Conservation (phyloP, 164 flowering plant genomes). For the Berberis vulgaris region DNA sequence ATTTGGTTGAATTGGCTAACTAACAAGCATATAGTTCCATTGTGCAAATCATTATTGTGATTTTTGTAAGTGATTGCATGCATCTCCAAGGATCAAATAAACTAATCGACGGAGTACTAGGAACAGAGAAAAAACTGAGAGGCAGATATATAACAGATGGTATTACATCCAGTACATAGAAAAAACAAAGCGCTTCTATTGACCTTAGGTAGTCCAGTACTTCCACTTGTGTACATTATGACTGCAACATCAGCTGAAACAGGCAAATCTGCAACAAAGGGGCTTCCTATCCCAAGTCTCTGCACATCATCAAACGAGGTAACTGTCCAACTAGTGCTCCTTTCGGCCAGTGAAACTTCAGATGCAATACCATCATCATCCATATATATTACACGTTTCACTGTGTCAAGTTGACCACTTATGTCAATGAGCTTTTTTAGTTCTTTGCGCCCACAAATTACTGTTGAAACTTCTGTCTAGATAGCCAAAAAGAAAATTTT, state of each 20-base stretch:
- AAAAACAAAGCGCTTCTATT: constrained; percentile 8
- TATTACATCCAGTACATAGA: too few species aligned
- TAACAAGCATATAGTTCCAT: too few species aligned
- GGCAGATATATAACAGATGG: too few species aligned
- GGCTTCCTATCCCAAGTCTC: constrained; percentile 61
- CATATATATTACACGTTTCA: constrained; percentile 75
- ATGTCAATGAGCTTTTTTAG: constrained; percentile 64
- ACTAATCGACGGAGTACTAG: too few species aligned
- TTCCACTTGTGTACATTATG: constrained; percentile 98
- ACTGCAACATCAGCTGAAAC: constrained; percentile 84
- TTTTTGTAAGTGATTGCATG: too few species aligned
- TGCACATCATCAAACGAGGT: constrained; percentile 54
- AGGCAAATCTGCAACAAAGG: constrained; percentile 62
- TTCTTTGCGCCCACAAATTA: constrained; percentile 85
- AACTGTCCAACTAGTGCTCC: constrained; percentile 42
- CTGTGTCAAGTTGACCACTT: constrained; percentile 81
- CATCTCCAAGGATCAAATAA: too few species aligned
- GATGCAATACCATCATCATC: constrained; percentile 51
- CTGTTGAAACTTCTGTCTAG: constrained; percentile 95
- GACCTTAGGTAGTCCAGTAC: constrained; percentile 99
- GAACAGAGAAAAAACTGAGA: too few species aligned
- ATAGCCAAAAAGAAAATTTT: constrained; percentile 7
- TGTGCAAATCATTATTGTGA: too few species aligned
- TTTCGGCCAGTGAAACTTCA: constrained; percentile 25
- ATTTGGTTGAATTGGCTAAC: too few species aligned